Percentiles rank a stretch among this genome's conserved stretches.
These are phyloP conservation scores for Flagelloscypha sp. DNA, from an alignment of 768 basidiomycete species.

Conservation along the genomic window DNA sequence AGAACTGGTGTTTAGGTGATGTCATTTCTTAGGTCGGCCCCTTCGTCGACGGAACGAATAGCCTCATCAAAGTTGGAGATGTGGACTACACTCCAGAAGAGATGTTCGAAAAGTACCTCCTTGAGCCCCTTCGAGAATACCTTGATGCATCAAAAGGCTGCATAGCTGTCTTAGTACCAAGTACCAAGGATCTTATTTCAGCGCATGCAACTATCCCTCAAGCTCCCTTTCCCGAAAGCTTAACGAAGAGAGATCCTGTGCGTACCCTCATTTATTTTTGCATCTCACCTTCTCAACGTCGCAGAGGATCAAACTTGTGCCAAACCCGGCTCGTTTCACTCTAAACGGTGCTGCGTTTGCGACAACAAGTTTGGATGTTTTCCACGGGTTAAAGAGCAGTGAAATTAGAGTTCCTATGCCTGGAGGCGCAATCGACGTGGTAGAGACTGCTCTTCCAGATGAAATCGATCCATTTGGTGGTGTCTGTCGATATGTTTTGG, in stretches of 20 bases:
- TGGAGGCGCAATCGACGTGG: constrained; percentile 52
- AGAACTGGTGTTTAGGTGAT: no score
- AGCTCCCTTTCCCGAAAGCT: constrained; percentile 38
- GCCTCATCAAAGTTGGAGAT: constrained; percentile 68
- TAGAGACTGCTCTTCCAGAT: constrained; percentile 27
- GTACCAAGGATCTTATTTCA: constrained; percentile 72
- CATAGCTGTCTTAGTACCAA: constrained; percentile 72
- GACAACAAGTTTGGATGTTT: constrained; percentile 78
- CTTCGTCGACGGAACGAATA: constrained; percentile 76
- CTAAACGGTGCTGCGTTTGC: constrained; percentile 79
- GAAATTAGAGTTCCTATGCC: constrained; percentile 76
- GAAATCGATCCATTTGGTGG: constrained; percentile 71
- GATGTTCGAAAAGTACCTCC: constrained; percentile 63
- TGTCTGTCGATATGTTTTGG: constrained; percentile 69
- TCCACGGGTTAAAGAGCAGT: constrained; percentile 81
- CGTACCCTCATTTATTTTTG: constrained; percentile 14
- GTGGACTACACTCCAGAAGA: constrained; percentile 52
- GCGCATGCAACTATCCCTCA: constrained; percentile 85
- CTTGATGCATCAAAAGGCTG: constrained; percentile 58
- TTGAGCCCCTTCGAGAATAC: constrained; percentile 46
- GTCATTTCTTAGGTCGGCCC: constrained; percentile 67
- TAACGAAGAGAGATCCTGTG: constrained; percentile 45
- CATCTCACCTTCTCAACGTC: neutral
- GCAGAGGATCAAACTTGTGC: constrained; percentile 71
- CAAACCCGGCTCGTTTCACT: constrained; percentile 83